Conservation (phyloP, 2,329 filamentous ascomycete species). For the Colletotrichum sp. region DNA sequence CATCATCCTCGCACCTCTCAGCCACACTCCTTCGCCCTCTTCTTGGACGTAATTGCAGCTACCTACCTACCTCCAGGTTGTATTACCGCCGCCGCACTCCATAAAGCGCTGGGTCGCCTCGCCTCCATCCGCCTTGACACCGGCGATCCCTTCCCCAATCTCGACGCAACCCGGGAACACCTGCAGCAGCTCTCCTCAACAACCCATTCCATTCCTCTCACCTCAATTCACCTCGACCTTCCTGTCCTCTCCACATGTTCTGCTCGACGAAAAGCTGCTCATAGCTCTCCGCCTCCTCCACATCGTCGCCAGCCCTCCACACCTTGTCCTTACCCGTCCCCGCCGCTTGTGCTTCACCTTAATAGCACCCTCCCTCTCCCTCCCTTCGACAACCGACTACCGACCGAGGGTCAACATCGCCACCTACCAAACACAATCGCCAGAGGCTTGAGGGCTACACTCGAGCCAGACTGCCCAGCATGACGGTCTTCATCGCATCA, state of each 20-base stretch:
- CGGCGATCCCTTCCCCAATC: conserved; percentile 6
- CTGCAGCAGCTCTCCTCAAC: background rate
- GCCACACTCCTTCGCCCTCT: background rate
- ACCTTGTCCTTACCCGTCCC: background rate
- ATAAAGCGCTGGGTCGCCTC: background rate
- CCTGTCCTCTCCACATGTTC: conserved; percentile 1
- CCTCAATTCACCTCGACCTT: background rate
- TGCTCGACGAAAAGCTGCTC: background rate
- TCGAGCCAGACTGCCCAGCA: conserved; percentile 33
- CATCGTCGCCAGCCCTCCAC: background rate
- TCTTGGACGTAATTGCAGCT: background rate
- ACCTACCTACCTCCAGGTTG: background rate
- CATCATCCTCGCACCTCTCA: background rate
- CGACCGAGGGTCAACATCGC: background rate
- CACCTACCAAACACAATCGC: background rate
- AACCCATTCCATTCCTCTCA: background rate
- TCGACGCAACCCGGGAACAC: background rate
- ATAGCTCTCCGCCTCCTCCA: background rate
- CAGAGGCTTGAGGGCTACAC: background rate
- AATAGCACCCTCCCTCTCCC: background rate
- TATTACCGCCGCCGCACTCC: background rate
- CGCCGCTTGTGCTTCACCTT: background rate
- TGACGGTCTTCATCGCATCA: conserved; percentile 59
- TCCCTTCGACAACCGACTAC: background rate
- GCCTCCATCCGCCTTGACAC: background rate